Evolutionary conservation across 2,329 filamentous ascomycete species (phyloP), one percentile per base, ranked within the genome.

Genomic region (Fusarium sublunatum): DNA sequence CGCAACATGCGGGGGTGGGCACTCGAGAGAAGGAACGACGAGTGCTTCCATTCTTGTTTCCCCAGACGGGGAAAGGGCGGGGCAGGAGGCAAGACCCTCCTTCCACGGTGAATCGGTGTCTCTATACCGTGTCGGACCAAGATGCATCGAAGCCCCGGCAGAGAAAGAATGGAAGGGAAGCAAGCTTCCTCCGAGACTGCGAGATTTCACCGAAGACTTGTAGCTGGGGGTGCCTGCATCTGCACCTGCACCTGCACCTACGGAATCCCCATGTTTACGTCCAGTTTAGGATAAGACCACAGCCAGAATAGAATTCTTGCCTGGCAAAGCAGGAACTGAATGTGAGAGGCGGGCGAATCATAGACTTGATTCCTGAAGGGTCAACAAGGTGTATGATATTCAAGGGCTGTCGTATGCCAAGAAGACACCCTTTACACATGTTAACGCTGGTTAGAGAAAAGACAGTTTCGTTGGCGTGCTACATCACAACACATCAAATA

Each of bases 1-100:
- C 40, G 39, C 41, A 35, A 24, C 61, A 65, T 68, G 65, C 65
- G 65, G 65, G 66, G 62, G 56, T 69, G 65, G 65, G 29, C 54
- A 65, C 47, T 40, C 51, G 45, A 52, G 43, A 49, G 34, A 12
- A 46, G 47, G 36, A 39, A 31, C 35, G 22, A 50, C 40, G 31
- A 35, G 44, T 40, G 15, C 13, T 46, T 48, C 35, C 47, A 46
- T 61, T 19, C 35, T 26, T 19, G 40, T 36, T 65, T 56, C 57
- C 61, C 62, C 62, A 38, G 62, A 59, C 48, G 48, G 47, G 39
- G 50, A 29, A 62, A 32, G 25, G 39, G n/a, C 44, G 38, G 53
- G 45, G 47, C 47, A 42, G 34, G 15, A 38, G 42, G 44, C 38
- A 46, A 38, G 48, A 24, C 31, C 47, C 53, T 45, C 54, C 60